Base-by-base conservation (phyloP, 2,329 filamentous ascomycete species). In the Fusarium tjaetaba region DNA sequence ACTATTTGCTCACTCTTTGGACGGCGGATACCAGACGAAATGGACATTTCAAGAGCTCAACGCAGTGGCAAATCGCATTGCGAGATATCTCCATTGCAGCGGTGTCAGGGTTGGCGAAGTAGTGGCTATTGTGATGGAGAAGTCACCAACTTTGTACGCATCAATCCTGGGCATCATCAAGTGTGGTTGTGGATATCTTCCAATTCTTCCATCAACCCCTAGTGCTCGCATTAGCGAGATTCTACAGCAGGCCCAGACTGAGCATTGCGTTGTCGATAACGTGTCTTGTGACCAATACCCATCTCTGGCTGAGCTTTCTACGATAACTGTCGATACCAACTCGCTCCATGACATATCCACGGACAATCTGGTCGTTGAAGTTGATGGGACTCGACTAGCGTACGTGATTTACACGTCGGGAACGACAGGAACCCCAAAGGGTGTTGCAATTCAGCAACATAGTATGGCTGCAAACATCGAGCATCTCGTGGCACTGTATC, bases 401-500 rank as follows among this genome's bases (percentile, higher is more conserved):
- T 97, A 97, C 79, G 89, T 93, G 24, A 91, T 97, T 3, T 97
- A 93, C 80, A 97, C 94, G 0, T 95, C 93, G 30, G 95, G 95
- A 7, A 96, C 92, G 43, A 97, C 94, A 2, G 94, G 94, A 1
- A 85, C 85, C 3, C 94, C 94, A 0, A 97, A 97, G 78, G 94
- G 94, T 5, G 92, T 97, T 7, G 86, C 93, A 8, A 88, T 97
- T 26, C 94, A 93, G 0, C 92, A 95, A 72, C 84, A 88, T 45
- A 97, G 94, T 75, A 87, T 97, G 46, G 85, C 92, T 61, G 93
- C 92, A 80, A 96, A 97, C 72, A 84, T 97, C n/a, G 85, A 89
- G 24, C 85, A 89, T 15, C 85, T 97, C 11, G 86, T 87, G 5
- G 83, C 86, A 6, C 83, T 93, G 0, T 97, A 97, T 77, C 92